These are phyloP conservation scores for Incumbomyces lentus DNA, from an alignment of 2,329 filamentous ascomycete species.

Conservation along the genomic window DNA sequence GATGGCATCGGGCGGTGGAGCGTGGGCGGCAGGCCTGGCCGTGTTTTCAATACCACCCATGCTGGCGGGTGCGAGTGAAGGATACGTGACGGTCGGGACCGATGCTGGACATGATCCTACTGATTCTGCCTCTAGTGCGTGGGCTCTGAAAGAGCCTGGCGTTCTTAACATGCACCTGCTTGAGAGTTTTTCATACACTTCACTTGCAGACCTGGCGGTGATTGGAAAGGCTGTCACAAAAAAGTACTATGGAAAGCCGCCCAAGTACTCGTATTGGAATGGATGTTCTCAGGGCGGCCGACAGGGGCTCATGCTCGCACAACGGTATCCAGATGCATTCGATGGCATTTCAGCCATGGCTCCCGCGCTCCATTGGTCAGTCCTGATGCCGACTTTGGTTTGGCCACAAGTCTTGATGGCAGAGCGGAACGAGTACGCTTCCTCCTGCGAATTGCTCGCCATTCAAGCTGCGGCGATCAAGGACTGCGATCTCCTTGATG, in stretches of 20 bases:
- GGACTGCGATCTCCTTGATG: constrained; percentile 19
- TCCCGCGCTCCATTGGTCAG: constrained; percentile 12
- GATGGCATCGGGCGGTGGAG: constrained; percentile 31
- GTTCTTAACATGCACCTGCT: constrained; percentile 26
- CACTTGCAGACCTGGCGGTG: constrained; percentile 25
- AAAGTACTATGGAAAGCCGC: constrained; percentile 8
- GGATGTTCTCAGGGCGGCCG: constrained; percentile 52
- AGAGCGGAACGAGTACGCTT: constrained; percentile 10
- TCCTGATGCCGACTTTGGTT: not conserved
- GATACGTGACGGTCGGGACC: constrained; percentile 18
- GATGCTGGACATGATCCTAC: constrained; percentile 12
- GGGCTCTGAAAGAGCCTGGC: constrained; percentile 13
- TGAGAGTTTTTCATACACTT: constrained; percentile 25
- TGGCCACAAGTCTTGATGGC: constrained; percentile 18
- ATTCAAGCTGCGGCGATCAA: constrained; percentile 25
- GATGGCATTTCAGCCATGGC: constrained; percentile 20
- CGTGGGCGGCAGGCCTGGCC: constrained; percentile 14
- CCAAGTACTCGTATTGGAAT: constrained; percentile 36
- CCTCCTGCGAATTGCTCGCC: constrained; percentile 25
- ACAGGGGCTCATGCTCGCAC: constrained; percentile 43
- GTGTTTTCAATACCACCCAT: constrained; percentile 8
- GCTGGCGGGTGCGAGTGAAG: constrained; percentile 6
- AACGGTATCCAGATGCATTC: constrained; percentile 16
- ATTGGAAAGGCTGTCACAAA: constrained; percentile 14
- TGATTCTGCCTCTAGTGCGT: not conserved